A percentile compares a stretch with the other conserved stretches of the same genome.
Evolutionary conservation across 108 stramenopile genomes (phyloP).

Genomic region (Parietichytrium sp.): DNA sequence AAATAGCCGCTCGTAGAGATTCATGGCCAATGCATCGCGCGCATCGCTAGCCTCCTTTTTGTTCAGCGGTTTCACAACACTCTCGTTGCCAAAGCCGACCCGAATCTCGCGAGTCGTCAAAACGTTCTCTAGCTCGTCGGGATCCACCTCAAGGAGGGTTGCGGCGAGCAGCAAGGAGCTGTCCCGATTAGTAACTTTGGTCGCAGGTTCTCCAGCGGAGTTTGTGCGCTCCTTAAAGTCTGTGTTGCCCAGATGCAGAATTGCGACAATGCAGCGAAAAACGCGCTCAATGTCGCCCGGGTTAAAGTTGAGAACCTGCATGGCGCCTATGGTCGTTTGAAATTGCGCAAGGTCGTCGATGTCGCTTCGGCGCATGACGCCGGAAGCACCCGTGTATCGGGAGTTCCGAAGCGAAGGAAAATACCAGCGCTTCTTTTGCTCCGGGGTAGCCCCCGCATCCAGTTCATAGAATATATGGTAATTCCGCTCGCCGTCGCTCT

Average conservation of each 20-base stretch:
- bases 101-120: slow-evolving; percentile 7
- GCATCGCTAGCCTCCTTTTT: slow-evolving; percentile 39
- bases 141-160: not conserved
- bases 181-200: not conserved
- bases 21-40: slow-evolving; percentile 50
- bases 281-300: slow-evolving; percentile 31
- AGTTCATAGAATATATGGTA: slow-evolving; percentile 88
- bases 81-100: not conserved
- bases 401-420: not conserved
- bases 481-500: slow-evolving; percentile 74
- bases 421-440: slow-evolving; percentile 43
- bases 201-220: slow-evolving; percentile 39
- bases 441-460: slow-evolving; percentile 44
- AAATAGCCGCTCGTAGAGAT: slow-evolving; percentile 48
- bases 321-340: slow-evolving; percentile 7
- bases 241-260: slow-evolving; percentile 62
- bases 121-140: not conserved
- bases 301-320: slow-evolving; percentile 39
- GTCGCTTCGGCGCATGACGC: not conserved
- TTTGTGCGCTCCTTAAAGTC: slow-evolving; percentile 53
- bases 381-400: slow-evolving; percentile 4
- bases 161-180: slow-evolving; percentile 2
- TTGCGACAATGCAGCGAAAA: slow-evolving; percentile 50
- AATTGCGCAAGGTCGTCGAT: not conserved
- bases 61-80: not conserved